These are phyloP conservation scores for Ophiostoma piceae DNA, from an alignment of 2,329 filamentous ascomycete species.

Conservation along the genomic window DNA sequence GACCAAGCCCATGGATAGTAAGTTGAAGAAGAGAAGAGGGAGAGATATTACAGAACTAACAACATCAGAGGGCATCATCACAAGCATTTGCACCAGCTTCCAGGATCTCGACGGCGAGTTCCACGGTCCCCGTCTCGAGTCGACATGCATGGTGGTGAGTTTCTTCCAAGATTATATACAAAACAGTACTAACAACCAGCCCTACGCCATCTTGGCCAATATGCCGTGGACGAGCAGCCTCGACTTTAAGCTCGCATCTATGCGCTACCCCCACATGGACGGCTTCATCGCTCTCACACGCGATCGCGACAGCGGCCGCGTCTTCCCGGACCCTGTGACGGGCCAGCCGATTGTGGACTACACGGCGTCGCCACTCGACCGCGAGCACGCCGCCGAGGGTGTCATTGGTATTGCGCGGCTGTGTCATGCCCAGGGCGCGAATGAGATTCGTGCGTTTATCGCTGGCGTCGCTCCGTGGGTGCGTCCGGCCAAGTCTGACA, in stretches of 20 bases:
- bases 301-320: conserved; percentile 68
- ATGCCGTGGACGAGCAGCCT: conserved; percentile 64
- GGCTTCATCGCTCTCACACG: conserved; percentile 69
- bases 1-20: conserved; percentile 61
- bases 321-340: conserved; percentile 65
- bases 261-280: conserved; percentile 63
- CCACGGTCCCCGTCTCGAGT: conserved; percentile 78
- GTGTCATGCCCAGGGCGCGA: conserved; percentile 69
- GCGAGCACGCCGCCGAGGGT: conserved; percentile 65
- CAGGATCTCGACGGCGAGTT: conserved; percentile 75
- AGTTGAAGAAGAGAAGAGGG: background rate
- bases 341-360: conserved; percentile 66
- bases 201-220: conserved; percentile 56
- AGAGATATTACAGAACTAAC: background rate
- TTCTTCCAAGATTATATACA: background rate
- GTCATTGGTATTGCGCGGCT: conserved; percentile 68
- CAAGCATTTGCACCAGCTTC: conserved; percentile 68
- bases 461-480: conserved; percentile 55
- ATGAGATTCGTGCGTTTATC: conserved; percentile 67
- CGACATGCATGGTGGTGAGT: conserved; percentile 61
- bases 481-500: conserved; percentile 2
- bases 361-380: conserved; percentile 64
- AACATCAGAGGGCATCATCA: conserved; percentile 66
- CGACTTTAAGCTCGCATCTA: conserved; percentile 65
- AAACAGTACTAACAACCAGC: conserved; percentile 42